phyloP scores from a whole-genome alignment of 805 yeast genomes.

The Yarrowia sp. region DNA sequence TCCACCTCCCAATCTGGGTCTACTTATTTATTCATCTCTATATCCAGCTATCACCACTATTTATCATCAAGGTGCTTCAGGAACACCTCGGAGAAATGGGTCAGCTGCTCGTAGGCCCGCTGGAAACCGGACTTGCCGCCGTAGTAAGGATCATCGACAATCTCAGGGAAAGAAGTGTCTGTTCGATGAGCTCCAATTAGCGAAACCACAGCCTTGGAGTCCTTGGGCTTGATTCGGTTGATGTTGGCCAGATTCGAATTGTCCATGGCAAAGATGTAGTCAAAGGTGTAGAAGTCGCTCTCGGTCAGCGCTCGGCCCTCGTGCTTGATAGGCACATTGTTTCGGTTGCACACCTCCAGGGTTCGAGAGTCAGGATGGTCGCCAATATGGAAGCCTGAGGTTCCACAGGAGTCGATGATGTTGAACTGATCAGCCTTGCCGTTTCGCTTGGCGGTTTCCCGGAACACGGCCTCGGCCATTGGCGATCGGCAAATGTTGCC shows the following conservation, averaged over 20 bases:
- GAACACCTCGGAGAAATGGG: constrained; percentile 77
- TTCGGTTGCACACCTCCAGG: constrained; percentile 65
- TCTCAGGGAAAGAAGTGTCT: constrained; percentile 56
- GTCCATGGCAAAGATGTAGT: constrained; percentile 63
- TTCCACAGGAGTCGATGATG: constrained; percentile 84
- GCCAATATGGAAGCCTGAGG: constrained; percentile 84
- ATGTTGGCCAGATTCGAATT: constrained; percentile 42
- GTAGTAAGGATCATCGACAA: constrained; percentile 91
- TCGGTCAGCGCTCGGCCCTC: constrained; percentile 77
- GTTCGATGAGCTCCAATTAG: constrained; percentile 85
- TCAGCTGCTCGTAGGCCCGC: constrained; percentile 73
- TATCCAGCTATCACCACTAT: neutral
- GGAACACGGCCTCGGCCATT: constrained; percentile 95
- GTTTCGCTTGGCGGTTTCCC: constrained; percentile 62
- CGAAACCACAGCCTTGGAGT: constrained; percentile 57
- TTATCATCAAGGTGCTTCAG: constrained; percentile 50
- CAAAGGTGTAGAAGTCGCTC: constrained; percentile 65
- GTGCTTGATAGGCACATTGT: constrained; percentile 79
- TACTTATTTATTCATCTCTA: neutral
- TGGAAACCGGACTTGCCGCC: constrained; percentile 88
- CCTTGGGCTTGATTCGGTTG: constrained; percentile 58
- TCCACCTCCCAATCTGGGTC: too few species aligned
- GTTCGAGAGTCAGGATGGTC: constrained; percentile 82
- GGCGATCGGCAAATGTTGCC: constrained; percentile 80
- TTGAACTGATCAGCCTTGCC: constrained; percentile 57